A percentile compares a stretch with the other conserved stretches of the same genome.
phyloP scores from a whole-genome alignment of 139 green algal genomes.

The Axilococcus clingmanii region DNA sequence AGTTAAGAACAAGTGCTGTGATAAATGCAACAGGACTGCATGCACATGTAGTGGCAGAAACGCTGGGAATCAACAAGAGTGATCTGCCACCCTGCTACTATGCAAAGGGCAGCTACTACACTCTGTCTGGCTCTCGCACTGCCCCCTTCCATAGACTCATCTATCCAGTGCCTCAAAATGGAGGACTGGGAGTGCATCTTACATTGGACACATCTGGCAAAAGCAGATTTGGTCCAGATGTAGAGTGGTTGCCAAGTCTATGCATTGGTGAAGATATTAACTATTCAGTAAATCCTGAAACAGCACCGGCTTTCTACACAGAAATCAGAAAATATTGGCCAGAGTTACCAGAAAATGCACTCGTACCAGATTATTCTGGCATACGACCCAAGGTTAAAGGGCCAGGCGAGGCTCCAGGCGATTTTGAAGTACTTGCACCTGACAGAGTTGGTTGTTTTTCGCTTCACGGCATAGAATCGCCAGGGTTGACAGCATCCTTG shows the following conservation, averaged over 20 bases:
- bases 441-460: constrained; percentile 54
- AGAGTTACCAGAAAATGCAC: constrained; percentile 41
- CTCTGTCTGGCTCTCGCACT: constrained; percentile 10
- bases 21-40: constrained; percentile 53
- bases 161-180: constrained; percentile 69
- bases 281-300: constrained; percentile 46
- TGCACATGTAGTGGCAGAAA: constrained; percentile 24
- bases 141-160: constrained; percentile 63
- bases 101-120: too few relatives aligned
- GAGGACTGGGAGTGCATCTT: constrained; percentile 76
- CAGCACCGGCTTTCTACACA: constrained; percentile 36
- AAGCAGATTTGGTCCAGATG: constrained; percentile 78
- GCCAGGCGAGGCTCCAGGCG: constrained; percentile 37
- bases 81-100: too few relatives aligned
- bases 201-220: constrained; percentile 73
- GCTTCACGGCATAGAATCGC: constrained; percentile 81
- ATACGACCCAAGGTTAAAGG: constrained; percentile 47
- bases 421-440: constrained; percentile 59
- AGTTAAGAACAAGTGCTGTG: constrained; percentile 26
- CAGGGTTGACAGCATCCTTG: constrained; percentile 66
- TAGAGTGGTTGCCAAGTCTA: constrained; percentile 44
- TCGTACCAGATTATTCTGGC: constrained; percentile 57
- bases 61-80: neutral
- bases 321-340: constrained; percentile 69
- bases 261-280: constrained; percentile 27